phyloP scores from a whole-genome alignment of 805 yeast species.

The Candida pseudofarinosa region DNA sequence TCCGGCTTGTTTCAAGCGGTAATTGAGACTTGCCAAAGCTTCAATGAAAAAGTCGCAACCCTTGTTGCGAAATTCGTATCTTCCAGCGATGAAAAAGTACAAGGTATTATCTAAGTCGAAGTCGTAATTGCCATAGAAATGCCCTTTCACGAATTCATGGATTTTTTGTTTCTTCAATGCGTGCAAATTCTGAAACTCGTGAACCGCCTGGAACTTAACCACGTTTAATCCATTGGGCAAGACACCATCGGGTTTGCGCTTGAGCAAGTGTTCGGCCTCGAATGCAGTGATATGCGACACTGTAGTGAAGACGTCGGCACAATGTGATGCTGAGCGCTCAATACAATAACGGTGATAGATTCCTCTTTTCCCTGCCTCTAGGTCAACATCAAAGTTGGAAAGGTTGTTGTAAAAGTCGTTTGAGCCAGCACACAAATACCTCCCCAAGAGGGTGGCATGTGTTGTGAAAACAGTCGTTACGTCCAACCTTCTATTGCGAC shows the following conservation, averaged over 20 bases:
- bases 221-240: conserved; percentile 95
- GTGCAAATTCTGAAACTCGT: conserved; percentile 95
- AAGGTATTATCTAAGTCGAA: conserved; percentile 91
- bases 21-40: conserved; percentile 86
- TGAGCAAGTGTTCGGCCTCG: conserved; percentile 87
- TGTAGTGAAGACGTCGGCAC: conserved; percentile 95
- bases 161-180: conserved; percentile 88
- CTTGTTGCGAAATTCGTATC: conserved; percentile 94
- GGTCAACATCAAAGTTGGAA: conserved; percentile 87
- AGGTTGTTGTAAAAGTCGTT: conserved; percentile 94
- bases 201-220: conserved; percentile 94
- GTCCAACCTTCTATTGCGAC: conserved; percentile 87
- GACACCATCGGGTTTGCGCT: conserved; percentile 96
- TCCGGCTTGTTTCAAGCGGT: conserved; percentile 72
- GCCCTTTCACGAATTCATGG: conserved; percentile 93
- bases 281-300: conserved; percentile 97
- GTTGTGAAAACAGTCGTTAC: conserved; percentile 95
- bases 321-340: conserved; percentile 93
- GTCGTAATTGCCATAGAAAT: conserved; percentile 94
- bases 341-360: conserved; percentile 95
- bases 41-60: conserved; percentile 96
- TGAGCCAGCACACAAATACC: conserved; percentile 94
- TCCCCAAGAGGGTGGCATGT: conserved; percentile 92
- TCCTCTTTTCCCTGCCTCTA: conserved; percentile 97
- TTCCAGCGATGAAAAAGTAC: conserved; percentile 94